phyloP scores from a whole-genome alignment of 148 eudicot species.

The Arctostaphylos glauca region DNA sequence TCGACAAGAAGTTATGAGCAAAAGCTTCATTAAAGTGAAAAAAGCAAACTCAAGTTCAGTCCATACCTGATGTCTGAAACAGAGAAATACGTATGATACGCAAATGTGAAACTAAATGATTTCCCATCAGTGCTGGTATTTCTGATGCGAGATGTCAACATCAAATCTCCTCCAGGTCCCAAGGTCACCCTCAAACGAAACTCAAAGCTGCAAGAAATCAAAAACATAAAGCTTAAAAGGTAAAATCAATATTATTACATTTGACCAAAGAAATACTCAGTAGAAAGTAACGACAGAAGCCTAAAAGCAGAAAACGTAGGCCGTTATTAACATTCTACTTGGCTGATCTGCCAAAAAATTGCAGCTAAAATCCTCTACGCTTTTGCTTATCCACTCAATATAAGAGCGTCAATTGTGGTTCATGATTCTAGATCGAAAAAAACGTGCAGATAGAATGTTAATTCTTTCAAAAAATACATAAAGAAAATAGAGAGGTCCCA shows the following conservation, averaged over 20 bases:
- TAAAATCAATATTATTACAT: background rate
- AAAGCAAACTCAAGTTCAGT: conserved; percentile 1
- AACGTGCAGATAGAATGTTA: background rate
- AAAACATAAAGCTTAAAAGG: background rate
- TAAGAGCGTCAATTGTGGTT: background rate
- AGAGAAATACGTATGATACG: conserved; percentile 87
- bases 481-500: background rate
- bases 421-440: background rate
- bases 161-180: conserved; percentile 89
- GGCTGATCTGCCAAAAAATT: background rate
- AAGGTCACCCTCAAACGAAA: conserved; percentile 81
- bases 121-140: conserved; percentile 78
- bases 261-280: background rate
- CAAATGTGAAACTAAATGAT: conserved; percentile 85
- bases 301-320: background rate
- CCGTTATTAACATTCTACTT: background rate
- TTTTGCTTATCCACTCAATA: background rate
- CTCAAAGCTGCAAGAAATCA: conserved; percentile 56
- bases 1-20: background rate
- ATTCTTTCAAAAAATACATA: background rate
- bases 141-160: conserved; percentile 88
- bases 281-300: background rate
- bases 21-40: conserved; percentile 7
- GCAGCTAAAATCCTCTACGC: background rate
- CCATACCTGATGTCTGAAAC: conserved; percentile 90